phyloP scores from a whole-genome alignment of 345 rosid genomes.

The Populus ilicifolia region DNA sequence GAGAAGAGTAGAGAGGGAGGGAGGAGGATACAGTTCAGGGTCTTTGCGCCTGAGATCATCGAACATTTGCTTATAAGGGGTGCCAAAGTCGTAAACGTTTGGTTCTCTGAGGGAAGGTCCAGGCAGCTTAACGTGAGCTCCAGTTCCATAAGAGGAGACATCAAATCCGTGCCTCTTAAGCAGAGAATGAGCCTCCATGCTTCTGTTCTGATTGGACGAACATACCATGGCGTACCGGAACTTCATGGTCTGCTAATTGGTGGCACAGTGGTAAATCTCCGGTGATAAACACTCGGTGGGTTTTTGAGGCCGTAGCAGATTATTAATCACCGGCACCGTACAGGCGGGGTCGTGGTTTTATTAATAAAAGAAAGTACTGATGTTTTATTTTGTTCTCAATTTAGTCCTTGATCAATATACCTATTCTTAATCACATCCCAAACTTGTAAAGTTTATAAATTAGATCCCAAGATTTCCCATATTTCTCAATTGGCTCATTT shows the following conservation, averaged over 20 bases:
- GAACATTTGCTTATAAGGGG: conserved; percentile 93
- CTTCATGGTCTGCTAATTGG: conserved; percentile 37
- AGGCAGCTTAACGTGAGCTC: conserved; percentile 84
- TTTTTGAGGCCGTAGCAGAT: too few species aligned
- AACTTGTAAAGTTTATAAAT: too few species aligned
- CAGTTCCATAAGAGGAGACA: conserved; percentile 53
- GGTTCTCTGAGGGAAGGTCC: conserved; percentile 87
- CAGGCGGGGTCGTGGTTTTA: too few species aligned
- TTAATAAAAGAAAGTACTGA: too few species aligned
- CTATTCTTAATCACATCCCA: too few species aligned
- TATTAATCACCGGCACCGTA: too few species aligned
- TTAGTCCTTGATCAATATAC: too few species aligned
- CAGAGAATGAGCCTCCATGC: conserved; percentile 88
- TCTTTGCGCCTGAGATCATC: conserved; percentile 96
- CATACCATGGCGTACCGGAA: conserved; percentile 88
- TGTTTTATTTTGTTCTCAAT: too few species aligned
- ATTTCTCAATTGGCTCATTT: too few species aligned
- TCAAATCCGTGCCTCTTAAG: conserved; percentile 88
- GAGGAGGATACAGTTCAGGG: conserved; percentile 73
- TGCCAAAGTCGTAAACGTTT: conserved; percentile 89
- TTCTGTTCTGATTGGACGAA: conserved; percentile 81
- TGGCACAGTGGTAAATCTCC: too few species aligned
- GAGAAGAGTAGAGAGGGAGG: neutral
- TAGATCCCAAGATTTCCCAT: too few species aligned
- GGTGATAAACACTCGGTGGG: too few species aligned